A percentile compares a stretch with the other conserved stretches of the same genome.
phyloP scores from a whole-genome alignment of 1,284 basidiomycete genomes.

The Anthracocystis panici-leucophaei region DNA sequence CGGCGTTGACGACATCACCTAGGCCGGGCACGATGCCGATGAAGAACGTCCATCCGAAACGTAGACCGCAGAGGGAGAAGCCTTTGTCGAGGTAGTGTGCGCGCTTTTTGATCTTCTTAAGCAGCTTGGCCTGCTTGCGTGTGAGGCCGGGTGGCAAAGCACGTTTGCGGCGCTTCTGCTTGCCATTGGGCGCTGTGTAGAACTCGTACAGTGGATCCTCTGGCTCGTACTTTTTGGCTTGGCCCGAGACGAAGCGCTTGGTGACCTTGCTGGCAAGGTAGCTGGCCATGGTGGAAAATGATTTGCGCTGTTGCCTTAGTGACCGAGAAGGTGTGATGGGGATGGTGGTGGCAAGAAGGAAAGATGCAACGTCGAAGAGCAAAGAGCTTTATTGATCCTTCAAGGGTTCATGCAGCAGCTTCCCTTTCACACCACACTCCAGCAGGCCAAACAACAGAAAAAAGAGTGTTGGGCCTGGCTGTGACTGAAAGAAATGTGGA shows the following conservation, averaged over 20 bases:
- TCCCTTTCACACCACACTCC: background rate
- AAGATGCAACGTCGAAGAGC: background rate
- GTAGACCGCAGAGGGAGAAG: slow-evolving; percentile 83
- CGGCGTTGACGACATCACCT: slow-evolving; percentile 77
- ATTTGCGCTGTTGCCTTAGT: background rate
- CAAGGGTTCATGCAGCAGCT: background rate
- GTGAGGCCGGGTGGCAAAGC: slow-evolving; percentile 82
- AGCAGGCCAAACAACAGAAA: background rate
- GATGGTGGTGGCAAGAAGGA: background rate
- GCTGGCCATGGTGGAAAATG: slow-evolving; percentile 41
- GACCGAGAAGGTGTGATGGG: background rate
- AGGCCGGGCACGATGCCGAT: slow-evolving; percentile 79
- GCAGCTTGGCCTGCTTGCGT: slow-evolving; percentile 79
- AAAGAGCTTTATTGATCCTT: too few species aligned
- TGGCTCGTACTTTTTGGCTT: slow-evolving; percentile 61
- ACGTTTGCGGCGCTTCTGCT: slow-evolving; percentile 78
- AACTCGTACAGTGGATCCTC: slow-evolving; percentile 83
- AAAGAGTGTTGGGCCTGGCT: slow-evolving; percentile 1
- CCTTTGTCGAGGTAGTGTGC: slow-evolving; percentile 94
- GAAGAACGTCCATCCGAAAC: slow-evolving; percentile 80
- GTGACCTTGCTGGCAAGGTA: slow-evolving; percentile 56
- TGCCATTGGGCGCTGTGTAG: slow-evolving; percentile 78
- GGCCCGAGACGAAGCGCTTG: slow-evolving; percentile 43
- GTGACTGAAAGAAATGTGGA: background rate
- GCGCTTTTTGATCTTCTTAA: slow-evolving; percentile 72